Conservation (phyloP, 2,329 filamentous ascomycete species). For the Teratosphaeria epicoccoides region DNA sequence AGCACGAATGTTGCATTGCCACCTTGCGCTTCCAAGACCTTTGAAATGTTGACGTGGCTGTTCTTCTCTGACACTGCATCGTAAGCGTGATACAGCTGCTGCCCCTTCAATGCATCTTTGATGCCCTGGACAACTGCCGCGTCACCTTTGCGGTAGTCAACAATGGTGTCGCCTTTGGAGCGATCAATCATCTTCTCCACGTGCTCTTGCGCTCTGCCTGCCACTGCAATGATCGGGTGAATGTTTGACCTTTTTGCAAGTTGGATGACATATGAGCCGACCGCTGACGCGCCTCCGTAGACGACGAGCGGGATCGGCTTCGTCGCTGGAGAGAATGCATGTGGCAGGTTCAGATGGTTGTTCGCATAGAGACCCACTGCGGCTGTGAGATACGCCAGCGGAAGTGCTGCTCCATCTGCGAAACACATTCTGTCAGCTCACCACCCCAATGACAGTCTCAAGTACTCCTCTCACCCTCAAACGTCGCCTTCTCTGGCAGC, state of each 20-base stretch:
- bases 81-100: conserved; percentile 22
- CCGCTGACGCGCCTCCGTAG: conserved; percentile 44
- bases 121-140: conserved; percentile 23
- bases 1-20: conserved; percentile 27
- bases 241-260: conserved; percentile 43
- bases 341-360: conserved; percentile 30
- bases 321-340: conserved; percentile 29
- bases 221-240: conserved; percentile 51
- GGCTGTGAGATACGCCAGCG: conserved; percentile 37
- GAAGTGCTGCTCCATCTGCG: conserved; percentile 34
- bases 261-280: conserved; percentile 50
- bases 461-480: conserved; percentile 35
- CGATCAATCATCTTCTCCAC: conserved; percentile 44
- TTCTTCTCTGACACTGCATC: conserved; percentile 24
- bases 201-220: conserved; percentile 42
- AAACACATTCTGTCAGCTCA: conserved; percentile 7
- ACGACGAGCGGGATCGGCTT: conserved; percentile 29
- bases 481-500: conserved; percentile 38
- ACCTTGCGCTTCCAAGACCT: conserved; percentile 25
- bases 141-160: conserved; percentile 46
- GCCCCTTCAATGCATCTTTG: conserved; percentile 15
- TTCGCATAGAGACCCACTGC: conserved; percentile 34
- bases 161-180: conserved; percentile 44
- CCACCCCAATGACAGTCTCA: background rate
- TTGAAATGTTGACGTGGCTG: conserved; percentile 28